Base-by-base conservation (phyloP, 1,284 basidiomycete genomes). In the Rhodotorula sp. region DNA sequence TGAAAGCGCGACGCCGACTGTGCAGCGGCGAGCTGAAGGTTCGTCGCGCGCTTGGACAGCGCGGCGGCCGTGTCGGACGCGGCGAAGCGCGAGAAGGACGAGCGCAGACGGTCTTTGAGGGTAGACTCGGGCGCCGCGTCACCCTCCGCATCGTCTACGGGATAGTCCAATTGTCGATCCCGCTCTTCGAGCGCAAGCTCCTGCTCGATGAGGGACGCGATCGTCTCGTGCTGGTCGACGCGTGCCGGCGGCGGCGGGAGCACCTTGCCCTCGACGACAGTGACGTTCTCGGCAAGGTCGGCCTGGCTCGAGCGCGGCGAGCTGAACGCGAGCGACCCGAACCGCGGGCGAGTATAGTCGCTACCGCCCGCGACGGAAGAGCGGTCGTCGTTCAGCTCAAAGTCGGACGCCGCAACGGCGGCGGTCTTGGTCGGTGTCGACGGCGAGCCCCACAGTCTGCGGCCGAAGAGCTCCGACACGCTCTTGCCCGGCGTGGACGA, bases 181-280 rank as follows among this genome's bases (percentile, higher is more conserved):
- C 34, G 34, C 17, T 57, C 50, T 16, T 53, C 48, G 34, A 41
- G 7, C 9, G 42, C 59, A 27, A 74, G 49, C 49, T 74, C 71
- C 17, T 61, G 63, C 56, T 74, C 71, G 46, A 74, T 72, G 14
- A 74, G 62, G 14, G 58, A 53, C 0, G 71, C 68, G 54, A 75
- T 70, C 34, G 71, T 68, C 16, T 58, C 57, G 25, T 52, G 63
- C 16, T 68, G 61, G 41, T 71, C 71, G 54, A 73, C 68, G 4
- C 70, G 64, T 1, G 63, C 73, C 4, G 72, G 75, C 1, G 75
- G 75, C 5, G 68, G 73, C 3, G 73, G 73, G 1, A 74, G 60
- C 7, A 69, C 55, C 52, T 67, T 71, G 45, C 73, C 73, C 4
- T 70, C 70, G 44, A 72, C 34, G 27, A 64, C 67, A 3, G 63